Conservation (phyloP, 371 early-diverging fungal species). For the Syncephalastrum monosporum region DNA sequence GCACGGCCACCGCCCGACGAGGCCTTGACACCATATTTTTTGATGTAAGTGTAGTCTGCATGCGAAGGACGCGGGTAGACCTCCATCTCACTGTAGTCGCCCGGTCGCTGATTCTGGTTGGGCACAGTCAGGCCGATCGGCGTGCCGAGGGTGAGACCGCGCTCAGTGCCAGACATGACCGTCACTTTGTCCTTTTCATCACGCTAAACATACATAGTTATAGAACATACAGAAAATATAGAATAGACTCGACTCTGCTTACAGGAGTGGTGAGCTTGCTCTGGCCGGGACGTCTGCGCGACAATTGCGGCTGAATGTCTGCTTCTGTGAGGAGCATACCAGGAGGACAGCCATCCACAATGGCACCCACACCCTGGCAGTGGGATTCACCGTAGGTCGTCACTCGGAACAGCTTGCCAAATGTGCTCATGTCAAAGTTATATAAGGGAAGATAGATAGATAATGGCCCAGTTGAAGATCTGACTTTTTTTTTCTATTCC, state of each 20-base stretch:
- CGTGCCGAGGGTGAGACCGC: constrained; percentile 92
- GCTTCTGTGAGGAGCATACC: constrained; percentile 86
- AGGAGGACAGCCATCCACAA: constrained; percentile 95
- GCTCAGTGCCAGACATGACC: constrained; percentile 93
- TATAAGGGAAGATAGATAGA: no score
- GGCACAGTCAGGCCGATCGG: constrained; percentile 92
- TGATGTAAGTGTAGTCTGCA: constrained; percentile 95
- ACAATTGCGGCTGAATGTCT: constrained; percentile 92
- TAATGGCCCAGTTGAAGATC: no score
- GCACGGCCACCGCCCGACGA: constrained; percentile 94
- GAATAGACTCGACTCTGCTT: constrained; percentile 18
- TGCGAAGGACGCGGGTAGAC: constrained; percentile 93
- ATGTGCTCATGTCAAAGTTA: constrained; percentile 64
- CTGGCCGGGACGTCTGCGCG: constrained; percentile 94
- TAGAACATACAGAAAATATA: background rate
- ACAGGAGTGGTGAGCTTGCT: constrained; percentile 93
- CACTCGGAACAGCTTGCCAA: constrained; percentile 79
- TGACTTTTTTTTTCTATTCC: no score
- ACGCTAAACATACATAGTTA: constrained; percentile 45
- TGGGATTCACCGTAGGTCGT: constrained; percentile 98
- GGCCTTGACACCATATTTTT: constrained; percentile 96
- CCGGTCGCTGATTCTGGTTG: constrained; percentile 95
- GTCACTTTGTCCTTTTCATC: constrained; percentile 90
- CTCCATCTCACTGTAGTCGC: constrained; percentile 94
- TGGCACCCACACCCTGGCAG: constrained; percentile 96